Base-by-base conservation (phyloP, 2,329 filamentous ascomycete species). In the Pestalotiopsis sp. region DNA sequence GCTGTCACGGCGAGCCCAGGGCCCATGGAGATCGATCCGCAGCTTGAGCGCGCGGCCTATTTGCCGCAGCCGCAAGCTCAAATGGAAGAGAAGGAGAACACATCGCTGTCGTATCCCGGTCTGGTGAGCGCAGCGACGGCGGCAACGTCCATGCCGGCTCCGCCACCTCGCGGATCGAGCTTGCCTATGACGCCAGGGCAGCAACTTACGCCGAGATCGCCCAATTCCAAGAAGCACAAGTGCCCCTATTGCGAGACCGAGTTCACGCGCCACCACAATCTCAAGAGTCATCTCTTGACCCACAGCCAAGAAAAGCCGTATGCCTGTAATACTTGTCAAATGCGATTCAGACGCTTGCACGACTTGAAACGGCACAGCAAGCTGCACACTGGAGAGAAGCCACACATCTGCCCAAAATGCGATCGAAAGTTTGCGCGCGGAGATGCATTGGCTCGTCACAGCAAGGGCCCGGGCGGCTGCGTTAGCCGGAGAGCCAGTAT, bases 251-350 rank as follows among this genome's bases (percentile, higher is more conserved):
- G 96, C 85, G 90, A 94, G 52, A 98, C 96, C 4, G 96, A 97
- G 76, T 99, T 99, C 75, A 99, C 96, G 36, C 90, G 96, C 59
- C 96, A 98, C 78, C 96, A 98, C 79, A 98, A 99, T 76, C 88
- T 98, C 36, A 99, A 98, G 83, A 98, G 94, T 74, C 96, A 99
- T 82, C 87, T 99, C 68, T 89, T 99, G 78, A 98, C 96, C 0
- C 96, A 98, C 80, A 98, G 95, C 76, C 95, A 99, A 84, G 96
- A 99, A 80, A 99, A 99, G 81, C 96, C 96, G 0, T 99, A 96
- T 77, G 89, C 96, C 36, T 99, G 96, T 78, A 91, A 93, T 71
- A 94, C 93, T n/a, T 99, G 96, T 79, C 90, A 95, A 74, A 93
- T 96, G 80, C 91, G 95, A 66, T 99, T 99, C 81, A 90, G 96